Conservation (phyloP, 768 basidiomycete species). For the Rhodotorula babjevae region DNA sequence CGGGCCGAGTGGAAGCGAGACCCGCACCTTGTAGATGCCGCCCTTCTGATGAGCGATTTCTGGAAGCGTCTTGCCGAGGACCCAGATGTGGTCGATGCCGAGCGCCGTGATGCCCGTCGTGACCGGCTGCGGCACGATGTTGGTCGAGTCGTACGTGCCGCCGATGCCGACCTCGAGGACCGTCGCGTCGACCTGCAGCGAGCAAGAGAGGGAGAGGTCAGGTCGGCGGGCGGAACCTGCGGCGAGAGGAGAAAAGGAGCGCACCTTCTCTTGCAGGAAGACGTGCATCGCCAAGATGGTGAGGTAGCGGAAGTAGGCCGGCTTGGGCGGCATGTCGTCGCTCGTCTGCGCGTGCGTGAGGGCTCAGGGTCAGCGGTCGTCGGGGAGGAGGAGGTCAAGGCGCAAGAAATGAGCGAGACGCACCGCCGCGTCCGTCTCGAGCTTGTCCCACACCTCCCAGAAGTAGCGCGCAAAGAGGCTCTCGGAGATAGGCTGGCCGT, state of each 20-base stretch:
- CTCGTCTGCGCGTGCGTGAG: not conserved
- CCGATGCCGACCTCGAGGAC: constrained; percentile 96
- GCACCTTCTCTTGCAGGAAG: constrained; percentile 67
- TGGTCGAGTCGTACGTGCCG: constrained; percentile 89
- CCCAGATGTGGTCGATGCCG: constrained; percentile 82
- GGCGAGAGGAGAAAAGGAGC: not conserved
- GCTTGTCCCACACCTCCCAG: constrained; percentile 89
- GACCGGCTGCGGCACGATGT: constrained; percentile 84
- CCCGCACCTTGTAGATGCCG: constrained; percentile 82
- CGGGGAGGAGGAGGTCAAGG: not conserved
- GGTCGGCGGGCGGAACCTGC: too few species aligned
- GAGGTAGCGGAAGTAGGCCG: constrained; percentile 87
- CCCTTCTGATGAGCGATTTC: constrained; percentile 95
- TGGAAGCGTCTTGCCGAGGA: constrained; percentile 77
- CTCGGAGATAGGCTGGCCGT: constrained; percentile 83
- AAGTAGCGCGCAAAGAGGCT: constrained; percentile 83
- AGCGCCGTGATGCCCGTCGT: constrained; percentile 84
- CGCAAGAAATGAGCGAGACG: constrained; percentile 40
- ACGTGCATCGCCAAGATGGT: constrained; percentile 88
- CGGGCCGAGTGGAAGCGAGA: not conserved
- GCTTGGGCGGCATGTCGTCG: constrained; percentile 61
- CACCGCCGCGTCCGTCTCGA: constrained; percentile 63
- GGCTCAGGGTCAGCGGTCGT: not conserved
- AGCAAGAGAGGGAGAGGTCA: not conserved
- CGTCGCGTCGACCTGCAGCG: constrained; percentile 67